Percentiles rank a stretch among this genome's conserved stretches.
phyloP scores from a whole-genome alignment of 1,284 basidiomycete genomes.

The Trametes polyzona region DNA sequence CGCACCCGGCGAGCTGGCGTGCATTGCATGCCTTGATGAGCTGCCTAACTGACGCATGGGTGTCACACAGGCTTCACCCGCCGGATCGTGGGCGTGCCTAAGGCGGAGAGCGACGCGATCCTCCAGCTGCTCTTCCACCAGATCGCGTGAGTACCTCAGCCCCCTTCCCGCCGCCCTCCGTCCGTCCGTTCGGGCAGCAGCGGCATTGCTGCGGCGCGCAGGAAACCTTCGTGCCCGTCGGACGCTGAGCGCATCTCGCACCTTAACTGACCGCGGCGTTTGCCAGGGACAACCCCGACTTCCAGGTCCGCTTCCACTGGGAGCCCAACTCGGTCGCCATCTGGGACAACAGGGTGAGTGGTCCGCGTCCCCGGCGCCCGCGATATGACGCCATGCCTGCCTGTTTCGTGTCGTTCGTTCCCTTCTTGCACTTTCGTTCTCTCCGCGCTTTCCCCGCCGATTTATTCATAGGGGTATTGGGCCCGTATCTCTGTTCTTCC shows the following conservation, averaged over 20 bases:
- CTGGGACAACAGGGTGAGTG: conserved; percentile 73
- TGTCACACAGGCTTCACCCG: conserved; percentile 60
- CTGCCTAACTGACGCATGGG: conserved; percentile 3
- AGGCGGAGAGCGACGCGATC: conserved; percentile 77
- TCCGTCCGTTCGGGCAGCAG: not conserved
- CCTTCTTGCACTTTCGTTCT: not conserved
- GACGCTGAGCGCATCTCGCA: conserved; percentile 7
- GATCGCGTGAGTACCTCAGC: conserved; percentile 40
- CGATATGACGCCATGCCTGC: conserved; percentile 9
- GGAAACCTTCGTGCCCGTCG: conserved; percentile 9
- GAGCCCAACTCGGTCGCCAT: conserved; percentile 68
- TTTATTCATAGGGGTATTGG: no score
- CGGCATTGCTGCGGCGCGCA: not conserved
- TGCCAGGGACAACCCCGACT: conserved; percentile 62
- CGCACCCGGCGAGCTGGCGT: not conserved
- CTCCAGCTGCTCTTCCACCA: conserved; percentile 73
- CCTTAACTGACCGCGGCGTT: conserved; percentile 13
- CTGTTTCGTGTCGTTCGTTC: no score
- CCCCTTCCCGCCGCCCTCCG: not conserved
- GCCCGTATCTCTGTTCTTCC: no score
- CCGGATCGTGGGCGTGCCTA: conserved; percentile 75
- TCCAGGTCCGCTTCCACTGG: conserved; percentile 77
- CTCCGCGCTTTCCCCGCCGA: not conserved
- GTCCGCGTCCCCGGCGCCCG: conserved; percentile 9
- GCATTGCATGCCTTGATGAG: not conserved